phyloP scores from a whole-genome alignment of 805 yeast genomes.

The Saccharomyces kudriavzevii region DNA sequence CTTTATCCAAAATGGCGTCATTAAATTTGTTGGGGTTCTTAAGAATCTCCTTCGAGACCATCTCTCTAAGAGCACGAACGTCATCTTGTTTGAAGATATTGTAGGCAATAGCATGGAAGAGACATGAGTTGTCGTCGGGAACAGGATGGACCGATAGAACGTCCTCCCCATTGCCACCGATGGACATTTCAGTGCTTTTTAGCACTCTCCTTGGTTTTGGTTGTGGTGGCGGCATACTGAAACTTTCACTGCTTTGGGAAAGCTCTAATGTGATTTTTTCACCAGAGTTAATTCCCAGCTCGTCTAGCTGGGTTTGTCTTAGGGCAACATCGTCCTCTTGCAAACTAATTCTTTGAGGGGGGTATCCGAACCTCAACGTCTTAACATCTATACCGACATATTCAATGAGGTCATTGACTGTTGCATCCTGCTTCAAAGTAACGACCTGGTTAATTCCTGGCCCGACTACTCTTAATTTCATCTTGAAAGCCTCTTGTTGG shows the following conservation, averaged over 20 bases:
- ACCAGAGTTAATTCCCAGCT: constrained; percentile 46
- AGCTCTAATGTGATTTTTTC: constrained; percentile 40
- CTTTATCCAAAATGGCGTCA: constrained; percentile 43
- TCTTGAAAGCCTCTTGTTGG: constrained; percentile 6
- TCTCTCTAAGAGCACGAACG: constrained; percentile 33
- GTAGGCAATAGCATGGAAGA: constrained; percentile 58
- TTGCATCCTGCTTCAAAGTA: constrained; percentile 32
- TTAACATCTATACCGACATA: constrained; percentile 11
- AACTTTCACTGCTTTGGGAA: neutral
- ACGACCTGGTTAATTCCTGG: constrained; percentile 28
- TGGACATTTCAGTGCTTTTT: neutral
- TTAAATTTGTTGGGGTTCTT: constrained; percentile 39
- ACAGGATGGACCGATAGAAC: constrained; percentile 46
- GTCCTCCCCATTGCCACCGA: constrained; percentile 18
- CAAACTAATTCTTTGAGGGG: constrained; percentile 42
- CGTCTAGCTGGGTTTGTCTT: constrained; percentile 22
- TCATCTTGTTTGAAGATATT: constrained; percentile 36
- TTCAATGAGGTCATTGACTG: constrained; percentile 28
- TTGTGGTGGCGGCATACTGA: constrained; percentile 3
- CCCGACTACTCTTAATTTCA: constrained; percentile 35
- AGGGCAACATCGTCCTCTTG: constrained; percentile 9
- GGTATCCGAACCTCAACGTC: constrained; percentile 48
- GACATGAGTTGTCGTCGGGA: constrained; percentile 73
- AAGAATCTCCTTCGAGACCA: constrained; percentile 42
- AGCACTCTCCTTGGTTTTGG: constrained; percentile 2